A percentile compares a stretch with the other conserved stretches of the same genome.
Conservation (phyloP, 1,284 basidiomycete species). For the Microbotryum lychnidis-dioicae region DNA sequence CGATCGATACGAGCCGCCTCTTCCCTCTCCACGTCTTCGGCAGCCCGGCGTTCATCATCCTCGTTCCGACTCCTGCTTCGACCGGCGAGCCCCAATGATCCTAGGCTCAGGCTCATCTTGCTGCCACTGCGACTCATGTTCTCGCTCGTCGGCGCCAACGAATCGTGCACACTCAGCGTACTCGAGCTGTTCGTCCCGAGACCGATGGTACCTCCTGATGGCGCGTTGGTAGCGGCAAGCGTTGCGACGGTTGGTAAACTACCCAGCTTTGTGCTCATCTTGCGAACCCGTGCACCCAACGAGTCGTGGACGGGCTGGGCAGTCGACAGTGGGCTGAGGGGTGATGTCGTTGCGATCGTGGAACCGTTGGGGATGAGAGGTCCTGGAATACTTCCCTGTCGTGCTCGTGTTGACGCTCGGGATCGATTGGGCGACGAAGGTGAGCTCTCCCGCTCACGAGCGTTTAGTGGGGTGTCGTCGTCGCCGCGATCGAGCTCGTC, state of each 20-base stretch:
- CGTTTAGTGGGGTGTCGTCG: slow-evolving; percentile 41
- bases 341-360: slow-evolving; percentile 8
- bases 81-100: not conserved
- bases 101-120: slow-evolving; percentile 1
- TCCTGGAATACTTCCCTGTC: not conserved
- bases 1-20: not conserved
- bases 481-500: slow-evolving; percentile 43
- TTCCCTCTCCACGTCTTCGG: slow-evolving; percentile 3
- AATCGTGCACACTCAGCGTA: not conserved
- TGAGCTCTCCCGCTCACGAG: slow-evolving; percentile 11
- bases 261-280: slow-evolving; percentile 3
- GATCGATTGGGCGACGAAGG: not conserved
- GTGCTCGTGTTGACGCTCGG: not conserved
- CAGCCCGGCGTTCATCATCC: slow-evolving; percentile 1
- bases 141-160: not conserved
- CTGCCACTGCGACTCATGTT: slow-evolving; percentile 4
- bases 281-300: slow-evolving; percentile 4
- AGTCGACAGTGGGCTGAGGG: not conserved
- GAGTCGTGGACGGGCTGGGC: not conserved
- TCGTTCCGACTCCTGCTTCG: not conserved
- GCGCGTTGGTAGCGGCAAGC: no score
- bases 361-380: slow-evolving; percentile 7
- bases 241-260: not conserved
- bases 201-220: no score
- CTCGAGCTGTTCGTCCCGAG: not conserved